These are phyloP conservation scores for Aspergillus melleus DNA, from an alignment of 2,329 filamentous ascomycete genomes.

Conservation along the genomic window DNA sequence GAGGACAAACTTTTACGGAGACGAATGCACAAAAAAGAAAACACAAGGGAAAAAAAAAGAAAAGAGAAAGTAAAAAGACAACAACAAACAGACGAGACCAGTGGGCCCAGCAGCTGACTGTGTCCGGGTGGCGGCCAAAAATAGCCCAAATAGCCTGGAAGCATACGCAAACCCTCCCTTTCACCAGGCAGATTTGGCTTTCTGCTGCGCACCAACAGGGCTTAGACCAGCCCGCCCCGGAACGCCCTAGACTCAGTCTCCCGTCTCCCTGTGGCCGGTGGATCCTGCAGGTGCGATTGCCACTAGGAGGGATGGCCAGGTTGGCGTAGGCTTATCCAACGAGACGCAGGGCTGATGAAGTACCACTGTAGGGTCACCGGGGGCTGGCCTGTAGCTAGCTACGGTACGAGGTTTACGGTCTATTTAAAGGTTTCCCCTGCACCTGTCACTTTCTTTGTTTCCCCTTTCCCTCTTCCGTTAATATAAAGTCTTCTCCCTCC, in stretches of 20 bases:
- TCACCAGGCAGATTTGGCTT: not conserved
- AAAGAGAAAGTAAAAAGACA: not conserved
- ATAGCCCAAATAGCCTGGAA: conserved; percentile 3
- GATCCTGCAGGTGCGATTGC: conserved; percentile 8
- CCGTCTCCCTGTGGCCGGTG: not conserved
- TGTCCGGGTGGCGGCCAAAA: not conserved
- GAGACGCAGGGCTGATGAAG: conserved; percentile 4
- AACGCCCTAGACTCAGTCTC: conserved; percentile 1
- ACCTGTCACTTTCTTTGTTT: conserved; percentile 14
- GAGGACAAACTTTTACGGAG: not conserved
- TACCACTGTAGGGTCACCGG: conserved; percentile 4
- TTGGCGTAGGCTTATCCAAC: not conserved
- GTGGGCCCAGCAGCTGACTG: conserved; percentile 9
- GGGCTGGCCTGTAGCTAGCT: not conserved
- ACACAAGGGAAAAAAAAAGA: not conserved
- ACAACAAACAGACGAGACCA: not conserved
- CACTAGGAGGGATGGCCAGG: conserved; percentile 1
- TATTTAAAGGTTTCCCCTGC: conserved; percentile 20
- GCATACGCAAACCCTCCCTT: conserved; percentile 10
- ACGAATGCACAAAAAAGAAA: not conserved
- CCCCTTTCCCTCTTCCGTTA: conserved; percentile 10
- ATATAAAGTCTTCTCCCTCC: conserved; percentile 16
- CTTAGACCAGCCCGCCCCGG: conserved; percentile 1
- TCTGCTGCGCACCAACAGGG: not conserved
- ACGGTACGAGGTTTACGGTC: not conserved